Percentiles rank a stretch among this genome's conserved stretches.
phyloP scores from a whole-genome alignment of 2,329 filamentous ascomycete species.

The Cyphellophora attinorum region DNA sequence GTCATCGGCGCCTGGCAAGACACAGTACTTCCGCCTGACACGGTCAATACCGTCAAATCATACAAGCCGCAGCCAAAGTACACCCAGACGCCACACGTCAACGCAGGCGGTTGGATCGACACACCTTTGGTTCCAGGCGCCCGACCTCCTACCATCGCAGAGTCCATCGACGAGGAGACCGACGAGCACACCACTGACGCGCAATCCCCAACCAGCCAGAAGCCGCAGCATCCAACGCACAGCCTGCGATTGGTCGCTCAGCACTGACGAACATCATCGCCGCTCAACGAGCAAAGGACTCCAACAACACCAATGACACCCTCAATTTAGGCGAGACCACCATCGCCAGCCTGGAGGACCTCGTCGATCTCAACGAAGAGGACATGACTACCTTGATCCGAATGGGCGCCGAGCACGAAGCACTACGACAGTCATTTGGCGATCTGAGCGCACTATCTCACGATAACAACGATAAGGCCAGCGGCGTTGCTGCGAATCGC shows the following conservation, averaged over 20 bases:
- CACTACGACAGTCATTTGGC: slow-evolving; percentile 5
- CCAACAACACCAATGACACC: slow-evolving; percentile 17
- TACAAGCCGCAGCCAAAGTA: slow-evolving; percentile 6
- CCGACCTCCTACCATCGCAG: slow-evolving; percentile 6
- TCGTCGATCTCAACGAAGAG: slow-evolving; percentile 22
- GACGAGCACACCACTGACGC: slow-evolving; percentile 14
- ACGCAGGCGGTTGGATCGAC: slow-evolving; percentile 18
- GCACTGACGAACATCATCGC: slow-evolving; percentile 32
- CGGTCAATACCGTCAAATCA: slow-evolving; percentile 13
- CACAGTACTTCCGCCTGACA: slow-evolving; percentile 32
- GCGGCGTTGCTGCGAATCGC: not conserved
- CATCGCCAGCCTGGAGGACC: slow-evolving; percentile 33
- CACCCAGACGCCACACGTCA: slow-evolving; percentile 19
- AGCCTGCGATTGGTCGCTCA: slow-evolving; percentile 31
- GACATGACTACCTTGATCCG: slow-evolving; percentile 16
- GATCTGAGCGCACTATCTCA: too few relatives aligned
- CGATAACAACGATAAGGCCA: not conserved
- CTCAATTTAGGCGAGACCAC: slow-evolving; percentile 34
- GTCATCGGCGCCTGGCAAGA: slow-evolving; percentile 38
- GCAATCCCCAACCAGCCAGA: slow-evolving; percentile 19
- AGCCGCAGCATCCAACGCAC: slow-evolving; percentile 26
- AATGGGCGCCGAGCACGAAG: slow-evolving; percentile 22
- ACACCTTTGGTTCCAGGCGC: slow-evolving; percentile 9
- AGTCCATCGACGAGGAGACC: slow-evolving; percentile 16
- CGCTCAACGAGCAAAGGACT: slow-evolving; percentile 20